Evolutionary conservation across 116 monocot species (phyloP), one percentile per base, ranked within the genome.

Genomic region (Zostera marina): DNA sequence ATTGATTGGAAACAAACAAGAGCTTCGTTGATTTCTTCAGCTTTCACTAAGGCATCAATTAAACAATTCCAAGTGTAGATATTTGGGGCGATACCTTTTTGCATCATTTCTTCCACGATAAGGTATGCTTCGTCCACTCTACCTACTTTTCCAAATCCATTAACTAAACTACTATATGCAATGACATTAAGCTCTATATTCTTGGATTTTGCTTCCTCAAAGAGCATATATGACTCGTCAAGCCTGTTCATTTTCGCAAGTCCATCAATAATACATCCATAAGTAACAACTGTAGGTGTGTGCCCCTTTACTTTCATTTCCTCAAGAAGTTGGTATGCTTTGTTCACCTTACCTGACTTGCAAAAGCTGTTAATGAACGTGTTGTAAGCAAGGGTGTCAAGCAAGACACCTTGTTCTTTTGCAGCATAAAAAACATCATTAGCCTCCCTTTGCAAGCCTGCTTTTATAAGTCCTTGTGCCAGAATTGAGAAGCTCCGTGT

Each of bases 81-180:
- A 72, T 64, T 77, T 15, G 77, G 64, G 9, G 63, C 41, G 25
- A 72, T 41, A 49, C 68, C 68, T 66, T 72, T 72, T 64, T 77
- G 77, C 72, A 77, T 72, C 77, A 77, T 77, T 54, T 77, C 77
- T 67, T 77, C 77, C 72, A 77, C 54, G 7, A 77, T 60, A 11
- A 77, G 72, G 53, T 72, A 77, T 53, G 77, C 77, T 68, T 77
- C 77, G 55, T 77, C 77, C 41, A 77, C 68, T 26, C 72, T 77
- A 17, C 77, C 77, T 6, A 58, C 68, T 68, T 77, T 77, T 32
- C 77, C 77, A 60, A 77, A 77, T 5, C 72, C 77, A 68, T 72
- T 68, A 22, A 77, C 71, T 22, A 77, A 64, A 55, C 77, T 72
- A 42, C 68, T 68, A 56, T 77, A 77, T 2, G 71, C 23, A 46